A percentile compares a stretch with the other conserved stretches of the same genome.
Evolutionary conservation across 2,329 filamentous ascomycete species (phyloP).

Genomic region (Arthroderma uncinatum): DNA sequence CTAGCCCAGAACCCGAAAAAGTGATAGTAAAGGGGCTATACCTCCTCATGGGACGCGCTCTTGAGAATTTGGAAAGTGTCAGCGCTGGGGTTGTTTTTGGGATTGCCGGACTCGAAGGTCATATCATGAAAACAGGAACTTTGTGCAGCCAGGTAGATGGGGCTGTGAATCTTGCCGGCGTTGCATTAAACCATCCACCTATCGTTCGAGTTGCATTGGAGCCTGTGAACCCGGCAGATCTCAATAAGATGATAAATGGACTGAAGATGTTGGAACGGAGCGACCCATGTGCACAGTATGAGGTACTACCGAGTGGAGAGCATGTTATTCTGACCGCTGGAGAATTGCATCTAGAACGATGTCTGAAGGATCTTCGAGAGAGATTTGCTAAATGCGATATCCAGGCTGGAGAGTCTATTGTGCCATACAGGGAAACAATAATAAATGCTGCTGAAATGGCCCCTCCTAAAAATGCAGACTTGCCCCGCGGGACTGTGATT

Average conservation of each 20-base stretch:
- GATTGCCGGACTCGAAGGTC: conserved; percentile 80
- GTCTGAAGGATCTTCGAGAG: conserved; percentile 83
- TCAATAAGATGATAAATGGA: conserved; percentile 90
- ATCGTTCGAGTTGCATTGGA: conserved; percentile 96
- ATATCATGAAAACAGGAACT: conserved; percentile 91
- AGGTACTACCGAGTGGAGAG: conserved; percentile 83
- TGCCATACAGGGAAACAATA: conserved; percentile 90
- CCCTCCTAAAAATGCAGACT: conserved; percentile 68
- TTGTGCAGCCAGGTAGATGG: conserved; percentile 80
- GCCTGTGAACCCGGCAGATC: conserved; percentile 74
- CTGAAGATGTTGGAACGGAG: conserved; percentile 81
- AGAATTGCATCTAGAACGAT: conserved; percentile 86
- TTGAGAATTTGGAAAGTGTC: conserved; percentile 72
- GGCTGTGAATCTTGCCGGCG: conserved; percentile 78
- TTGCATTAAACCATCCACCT: conserved; percentile 68
- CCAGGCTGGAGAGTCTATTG: conserved; percentile 84
- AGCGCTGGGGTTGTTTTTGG: conserved; percentile 93
- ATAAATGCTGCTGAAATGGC: conserved; percentile 85
- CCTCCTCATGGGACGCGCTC: conserved; percentile 83
- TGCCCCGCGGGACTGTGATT: conserved; percentile 71
- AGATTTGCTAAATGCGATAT: conserved; percentile 90
- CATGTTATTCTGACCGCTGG: conserved; percentile 91
- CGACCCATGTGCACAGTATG: conserved; percentile 91
- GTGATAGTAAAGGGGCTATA: conserved; percentile 81
- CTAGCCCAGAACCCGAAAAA: conserved; percentile 62